Percentiles rank a stretch among this genome's conserved stretches.
These are phyloP conservation scores for Penicillium manginii DNA, from an alignment of 495 filamentous ascomycete genomes.

Conservation along the genomic window DNA sequence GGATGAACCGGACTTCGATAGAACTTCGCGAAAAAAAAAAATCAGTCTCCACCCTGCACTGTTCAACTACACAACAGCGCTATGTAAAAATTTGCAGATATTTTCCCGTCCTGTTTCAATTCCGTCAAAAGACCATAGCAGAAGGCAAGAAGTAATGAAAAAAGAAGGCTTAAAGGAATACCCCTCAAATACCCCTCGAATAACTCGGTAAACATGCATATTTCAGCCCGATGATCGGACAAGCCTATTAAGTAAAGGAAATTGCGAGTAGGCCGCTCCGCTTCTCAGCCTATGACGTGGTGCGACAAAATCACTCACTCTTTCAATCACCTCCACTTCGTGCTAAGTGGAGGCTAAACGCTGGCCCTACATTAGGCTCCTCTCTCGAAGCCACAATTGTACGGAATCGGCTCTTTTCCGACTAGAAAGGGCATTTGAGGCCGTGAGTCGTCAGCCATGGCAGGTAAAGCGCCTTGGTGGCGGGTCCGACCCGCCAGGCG, in stretches of 20 bases:
- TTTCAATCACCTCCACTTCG: neutral
- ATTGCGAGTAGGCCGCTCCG: constrained; percentile 6
- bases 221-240: neutral
- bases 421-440: neutral
- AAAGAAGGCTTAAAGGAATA: neutral
- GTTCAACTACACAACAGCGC: constrained; percentile 1
- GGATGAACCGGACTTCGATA: constrained; percentile 1
- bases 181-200: too few relatives aligned
- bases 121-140: neutral
- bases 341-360: constrained; percentile 3
- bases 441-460: neutral
- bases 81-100: neutral
- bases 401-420: constrained; percentile 3
- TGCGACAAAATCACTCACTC: constrained; percentile 8
- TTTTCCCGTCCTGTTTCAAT: neutral
- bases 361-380: neutral
- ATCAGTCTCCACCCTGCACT: neutral
- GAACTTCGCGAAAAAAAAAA: constrained; percentile 1
- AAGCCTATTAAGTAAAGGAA: constrained; percentile 2
- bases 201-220: neutral
- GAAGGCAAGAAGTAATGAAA: neutral
- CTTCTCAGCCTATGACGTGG: constrained; percentile 5
- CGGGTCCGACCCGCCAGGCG: constrained; percentile 3
- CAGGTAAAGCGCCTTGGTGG: neutral
- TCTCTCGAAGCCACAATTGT: neutral